Evolutionary conservation across 2,329 filamentous ascomycete genomes (phyloP), one percentile per base, ranked within the genome.

Genomic region (Paecilomyces sp.): DNA sequence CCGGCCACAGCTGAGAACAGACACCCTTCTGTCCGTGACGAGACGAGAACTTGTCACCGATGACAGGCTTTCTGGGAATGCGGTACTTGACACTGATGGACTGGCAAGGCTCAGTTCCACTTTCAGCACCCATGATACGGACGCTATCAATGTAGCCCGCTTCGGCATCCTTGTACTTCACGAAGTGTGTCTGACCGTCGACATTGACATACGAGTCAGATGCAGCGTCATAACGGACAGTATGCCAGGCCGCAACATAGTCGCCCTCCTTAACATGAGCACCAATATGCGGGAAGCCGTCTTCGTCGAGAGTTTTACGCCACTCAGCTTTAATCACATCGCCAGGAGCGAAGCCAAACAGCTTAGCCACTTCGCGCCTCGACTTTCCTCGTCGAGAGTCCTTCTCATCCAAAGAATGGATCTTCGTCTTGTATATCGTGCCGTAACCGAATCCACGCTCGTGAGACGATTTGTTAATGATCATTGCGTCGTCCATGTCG

Each of bases 401-500:
- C 62, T 93, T 90, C 57, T 96, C 91, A 67, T 91, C 89, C 18
- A 97, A 83, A 36, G 89, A 86, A 70, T 94, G 87, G 70, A 95
- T 90, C 78, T 97, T 96, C 8, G 92, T 96, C 80, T 99, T 99
- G 83, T 97, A 99, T 68, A 99, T 92, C 4, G 92, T 95, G 58
- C 94, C 94, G 70, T 97, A 87, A 41, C 92, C 93, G 70, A 99
- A 97, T 13, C 94, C 94, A 66, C 94, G 87, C 76, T 99, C 94
- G 75, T 97, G 91, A 2, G 93, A 88, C 22, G 92, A 96, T 75
- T 97, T 97, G 81, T 97, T 97, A 72, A 99, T 82, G 72, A 99
- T 97, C 93, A 97, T 97, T 73, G 94, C 94, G 78, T 99, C 94
- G 82, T 99, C 94, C 94, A 99, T 99, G 82, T 99, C 94, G 78